These are phyloP conservation scores for Colletotrichum truncatum DNA, from an alignment of 2,329 filamentous ascomycete species.

Conservation along the genomic window DNA sequence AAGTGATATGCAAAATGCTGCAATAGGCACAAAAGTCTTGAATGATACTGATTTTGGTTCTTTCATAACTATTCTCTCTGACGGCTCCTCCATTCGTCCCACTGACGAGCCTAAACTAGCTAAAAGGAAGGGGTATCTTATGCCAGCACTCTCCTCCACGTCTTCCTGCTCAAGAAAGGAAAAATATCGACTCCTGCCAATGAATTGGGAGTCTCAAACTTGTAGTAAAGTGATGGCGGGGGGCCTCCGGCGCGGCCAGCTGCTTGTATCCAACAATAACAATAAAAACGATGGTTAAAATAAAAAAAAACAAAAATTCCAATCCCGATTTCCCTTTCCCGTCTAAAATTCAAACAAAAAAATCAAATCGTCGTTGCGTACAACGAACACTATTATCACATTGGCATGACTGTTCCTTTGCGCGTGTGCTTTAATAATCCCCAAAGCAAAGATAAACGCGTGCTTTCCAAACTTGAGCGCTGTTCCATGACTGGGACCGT, in stretches of 20 bases:
- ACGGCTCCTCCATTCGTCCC: background rate
- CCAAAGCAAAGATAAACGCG: background rate
- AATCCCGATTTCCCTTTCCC: background rate
- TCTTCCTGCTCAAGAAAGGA: background rate
- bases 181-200: background rate
- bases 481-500: slow-evolving; percentile 16
- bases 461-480: slow-evolving; percentile 15
- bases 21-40: background rate
- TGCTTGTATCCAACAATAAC: background rate
- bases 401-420: background rate
- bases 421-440: background rate
- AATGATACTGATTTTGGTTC: background rate
- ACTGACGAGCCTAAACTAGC: slow-evolving; percentile 1
- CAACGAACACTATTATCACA: background rate
- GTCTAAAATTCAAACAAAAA: background rate
- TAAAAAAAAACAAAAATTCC: background rate
- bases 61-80: background rate
- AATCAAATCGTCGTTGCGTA: background rate
- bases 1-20: too few relatives aligned
- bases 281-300: too few relatives aligned
- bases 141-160: slow-evolving; percentile 15
- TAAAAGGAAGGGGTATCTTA: slow-evolving; percentile 17
- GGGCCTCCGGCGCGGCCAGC: slow-evolving; percentile 1
- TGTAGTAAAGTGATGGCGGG: background rate
- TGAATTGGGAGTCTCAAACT: background rate